phyloP scores from a whole-genome alignment of 345 rosid species.

The Salix arbutifolia region DNA sequence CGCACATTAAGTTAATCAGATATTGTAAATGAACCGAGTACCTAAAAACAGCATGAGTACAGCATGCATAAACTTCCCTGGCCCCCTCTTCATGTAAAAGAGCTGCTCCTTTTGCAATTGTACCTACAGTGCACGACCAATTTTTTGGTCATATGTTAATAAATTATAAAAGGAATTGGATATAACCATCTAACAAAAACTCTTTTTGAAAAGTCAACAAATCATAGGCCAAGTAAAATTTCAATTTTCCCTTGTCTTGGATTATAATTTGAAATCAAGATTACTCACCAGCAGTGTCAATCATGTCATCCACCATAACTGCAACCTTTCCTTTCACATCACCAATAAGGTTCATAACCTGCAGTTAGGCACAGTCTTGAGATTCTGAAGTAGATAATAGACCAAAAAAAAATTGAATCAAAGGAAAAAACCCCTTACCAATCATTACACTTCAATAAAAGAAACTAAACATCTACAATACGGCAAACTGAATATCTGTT shows the following conservation, averaged over 20 bases:
- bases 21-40: conserved; percentile 17
- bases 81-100: conserved; percentile 31
- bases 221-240: neutral
- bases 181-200: neutral
- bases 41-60: conserved; percentile 49
- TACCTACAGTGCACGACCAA: conserved; percentile 34
- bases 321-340: conserved; percentile 31
- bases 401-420: too few relatives aligned
- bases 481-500: neutral
- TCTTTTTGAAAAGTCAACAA: neutral
- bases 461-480: neutral
- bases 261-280: neutral
- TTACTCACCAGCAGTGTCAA: conserved; percentile 36
- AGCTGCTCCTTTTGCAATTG: conserved; percentile 26
- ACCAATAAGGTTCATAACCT: conserved; percentile 34
- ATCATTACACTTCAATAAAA: neutral
- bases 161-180: neutral
- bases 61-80: conserved; percentile 32
- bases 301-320: conserved; percentile 36
- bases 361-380: neutral
- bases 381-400: neutral
- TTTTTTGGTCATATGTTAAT: neutral
- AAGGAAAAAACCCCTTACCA: neutral
- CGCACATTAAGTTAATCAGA: neutral
- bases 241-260: neutral